Percentiles rank a stretch among this genome's conserved stretches.
These are phyloP conservation scores for Quercus dentata DNA, from an alignment of 306 rosid species.

Conservation along the genomic window DNA sequence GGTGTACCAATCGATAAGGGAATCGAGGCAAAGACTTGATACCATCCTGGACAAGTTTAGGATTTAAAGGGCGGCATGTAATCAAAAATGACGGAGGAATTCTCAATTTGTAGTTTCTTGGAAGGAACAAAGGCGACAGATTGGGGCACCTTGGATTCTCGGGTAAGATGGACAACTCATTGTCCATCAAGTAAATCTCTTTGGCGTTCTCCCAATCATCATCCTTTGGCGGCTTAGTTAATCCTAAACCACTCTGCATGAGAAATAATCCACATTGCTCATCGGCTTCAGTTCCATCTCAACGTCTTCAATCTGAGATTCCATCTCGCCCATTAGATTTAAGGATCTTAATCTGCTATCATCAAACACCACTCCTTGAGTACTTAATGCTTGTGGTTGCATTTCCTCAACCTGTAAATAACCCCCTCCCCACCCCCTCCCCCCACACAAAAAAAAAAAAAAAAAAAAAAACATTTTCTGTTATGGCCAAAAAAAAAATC, in stretches of 20 bases:
- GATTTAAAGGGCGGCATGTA: not conserved
- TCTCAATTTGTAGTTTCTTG: not conserved
- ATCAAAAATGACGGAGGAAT: not conserved
- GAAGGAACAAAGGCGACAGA: not conserved
- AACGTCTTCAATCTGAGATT: no score
- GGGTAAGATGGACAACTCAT: not conserved
- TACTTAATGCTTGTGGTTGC: no score
- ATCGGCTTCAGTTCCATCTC: not conserved
- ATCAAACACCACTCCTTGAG: not conserved
- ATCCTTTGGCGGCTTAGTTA: not conserved
- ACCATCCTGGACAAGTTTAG: slow-evolving; percentile 4
- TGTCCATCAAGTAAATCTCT: not conserved
- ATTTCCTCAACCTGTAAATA: no score
- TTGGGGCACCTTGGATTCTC: not conserved
- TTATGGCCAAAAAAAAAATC: no score
- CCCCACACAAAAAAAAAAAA: no score
- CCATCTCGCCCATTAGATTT: not conserved
- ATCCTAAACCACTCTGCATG: not conserved
- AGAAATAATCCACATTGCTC: not conserved
- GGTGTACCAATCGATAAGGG: not conserved
- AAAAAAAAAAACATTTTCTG: no score
- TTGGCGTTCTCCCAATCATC: not conserved
- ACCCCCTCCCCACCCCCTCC: no score
- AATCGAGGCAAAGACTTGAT: not conserved
- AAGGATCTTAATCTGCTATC: no score